A percentile compares a stretch with the other conserved stretches of the same genome.
Evolutionary conservation across 139 green algal species (phyloP).

Genomic region (Micractinium conductrix): DNA sequence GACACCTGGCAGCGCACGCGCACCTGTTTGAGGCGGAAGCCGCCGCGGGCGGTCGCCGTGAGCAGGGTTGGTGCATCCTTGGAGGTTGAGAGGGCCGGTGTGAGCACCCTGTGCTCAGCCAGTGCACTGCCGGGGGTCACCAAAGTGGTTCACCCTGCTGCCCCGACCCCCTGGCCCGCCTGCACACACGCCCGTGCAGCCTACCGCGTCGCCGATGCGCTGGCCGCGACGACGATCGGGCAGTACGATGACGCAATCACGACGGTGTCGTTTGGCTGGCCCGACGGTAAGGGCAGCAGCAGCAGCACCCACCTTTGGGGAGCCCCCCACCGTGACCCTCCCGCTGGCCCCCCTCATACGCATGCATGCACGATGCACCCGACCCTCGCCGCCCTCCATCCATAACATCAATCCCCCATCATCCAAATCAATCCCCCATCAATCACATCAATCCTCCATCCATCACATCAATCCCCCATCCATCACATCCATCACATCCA

Average conservation of each 20-base stretch:
- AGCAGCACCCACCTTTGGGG: no score
- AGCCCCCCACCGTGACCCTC: no score
- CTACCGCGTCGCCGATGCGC: conserved; percentile 53
- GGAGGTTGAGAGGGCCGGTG: no score
- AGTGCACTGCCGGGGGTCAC: background rate
- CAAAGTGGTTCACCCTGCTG: background rate
- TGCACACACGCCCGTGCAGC: conserved; percentile 25
- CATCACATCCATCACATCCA: no score
- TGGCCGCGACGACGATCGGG: conserved; percentile 62
- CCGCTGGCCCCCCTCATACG: no score
- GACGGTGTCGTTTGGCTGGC: conserved; percentile 70
- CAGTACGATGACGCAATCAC: conserved; percentile 92
- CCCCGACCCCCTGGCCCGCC: background rate
- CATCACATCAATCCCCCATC: no score
- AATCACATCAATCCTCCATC: no score
- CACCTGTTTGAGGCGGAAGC: conserved; percentile 62
- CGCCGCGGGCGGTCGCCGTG: conserved; percentile 12
- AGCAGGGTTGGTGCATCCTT: background rate
- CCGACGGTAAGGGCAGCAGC: conserved; percentile 20
- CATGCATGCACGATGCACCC: no score
- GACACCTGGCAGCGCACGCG: conserved; percentile 72
- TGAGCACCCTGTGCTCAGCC: background rate
- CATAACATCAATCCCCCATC: no score
- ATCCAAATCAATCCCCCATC: no score
- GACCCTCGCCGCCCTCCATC: no score